Evolutionary conservation across 345 rosid genomes (phyloP).

Genomic region (Sonneratia alba): DNA sequence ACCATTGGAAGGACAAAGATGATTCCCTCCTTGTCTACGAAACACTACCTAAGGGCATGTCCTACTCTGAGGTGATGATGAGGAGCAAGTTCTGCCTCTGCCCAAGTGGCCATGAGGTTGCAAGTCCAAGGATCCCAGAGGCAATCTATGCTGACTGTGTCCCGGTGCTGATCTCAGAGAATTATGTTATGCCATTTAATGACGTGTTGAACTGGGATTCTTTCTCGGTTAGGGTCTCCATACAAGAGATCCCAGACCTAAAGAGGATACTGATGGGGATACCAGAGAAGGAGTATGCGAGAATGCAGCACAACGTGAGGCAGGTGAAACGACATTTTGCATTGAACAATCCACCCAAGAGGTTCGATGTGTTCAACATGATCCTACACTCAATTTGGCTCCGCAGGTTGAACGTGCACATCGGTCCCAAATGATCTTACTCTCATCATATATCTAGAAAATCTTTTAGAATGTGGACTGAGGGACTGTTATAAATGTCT

Average conservation of each 20-base stretch:
- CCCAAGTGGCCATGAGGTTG: slow-evolving; percentile 83
- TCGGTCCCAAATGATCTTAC: background rate
- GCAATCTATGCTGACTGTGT: slow-evolving; percentile 64
- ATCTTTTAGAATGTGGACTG: too few relatives aligned
- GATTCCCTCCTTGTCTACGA: slow-evolving; percentile 40
- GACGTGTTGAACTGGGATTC: slow-evolving; percentile 61
- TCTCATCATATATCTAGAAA: too few relatives aligned
- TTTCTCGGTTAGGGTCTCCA: slow-evolving; percentile 42
- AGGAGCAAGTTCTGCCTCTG: slow-evolving; percentile 57
- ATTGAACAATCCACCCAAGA: slow-evolving; percentile 52
- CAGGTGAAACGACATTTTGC: slow-evolving; percentile 48
- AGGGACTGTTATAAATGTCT: too few relatives aligned
- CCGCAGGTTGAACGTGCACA: slow-evolving; percentile 40
- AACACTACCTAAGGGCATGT: slow-evolving; percentile 13
- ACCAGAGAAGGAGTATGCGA: slow-evolving; percentile 30
- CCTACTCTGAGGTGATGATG: slow-evolving; percentile 34
- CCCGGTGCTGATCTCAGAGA: slow-evolving; percentile 54
- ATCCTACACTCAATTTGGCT: slow-evolving; percentile 69
- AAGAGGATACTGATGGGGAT: slow-evolving; percentile 43
- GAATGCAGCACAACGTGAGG: slow-evolving; percentile 31
- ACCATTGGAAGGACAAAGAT: slow-evolving; percentile 63
- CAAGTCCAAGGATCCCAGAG: slow-evolving; percentile 68
- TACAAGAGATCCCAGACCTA: slow-evolving; percentile 39
- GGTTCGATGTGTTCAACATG: slow-evolving; percentile 68
- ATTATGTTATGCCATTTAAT: slow-evolving; percentile 53